Percentiles rank a stretch among this genome's conserved stretches.
These are phyloP conservation scores for Candolleomyces aberdarensis DNA, from an alignment of 768 basidiomycete genomes.

Conservation along the genomic window DNA sequence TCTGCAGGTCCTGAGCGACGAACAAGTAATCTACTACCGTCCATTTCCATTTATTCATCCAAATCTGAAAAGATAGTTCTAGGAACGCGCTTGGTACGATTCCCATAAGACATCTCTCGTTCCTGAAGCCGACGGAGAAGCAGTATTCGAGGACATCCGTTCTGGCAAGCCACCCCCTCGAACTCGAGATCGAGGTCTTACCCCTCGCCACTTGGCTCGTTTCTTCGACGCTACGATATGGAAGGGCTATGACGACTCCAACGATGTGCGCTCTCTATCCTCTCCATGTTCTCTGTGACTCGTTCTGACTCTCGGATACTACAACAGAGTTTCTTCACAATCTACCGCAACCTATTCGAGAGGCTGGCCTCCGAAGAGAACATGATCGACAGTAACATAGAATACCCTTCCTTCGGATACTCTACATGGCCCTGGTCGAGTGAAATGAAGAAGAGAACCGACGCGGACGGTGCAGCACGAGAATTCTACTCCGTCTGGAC, in stretches of 20 bases:
- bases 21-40: conserved; percentile 63
- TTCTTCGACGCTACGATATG: conserved; percentile 80
- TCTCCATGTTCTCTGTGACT: neutral
- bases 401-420: conserved; percentile 83
- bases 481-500: conserved; percentile 85
- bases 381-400: conserved; percentile 34
- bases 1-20: conserved; percentile 82
- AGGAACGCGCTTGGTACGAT: conserved; percentile 99
- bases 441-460: conserved; percentile 37
- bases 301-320: neutral
- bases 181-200: conserved; percentile 69
- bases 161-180: conserved; percentile 58
- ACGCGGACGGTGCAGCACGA: conserved; percentile 46
- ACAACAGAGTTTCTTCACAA: conserved; percentile 78
- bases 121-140: conserved; percentile 80
- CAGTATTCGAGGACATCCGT: conserved; percentile 82
- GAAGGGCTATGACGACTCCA: conserved; percentile 60
- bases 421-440: conserved; percentile 72
- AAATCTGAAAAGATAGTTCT: conserved; percentile 28
- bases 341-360: conserved; percentile 84
- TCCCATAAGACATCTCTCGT: conserved; percentile 78
- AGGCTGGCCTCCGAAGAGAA: conserved; percentile 82
- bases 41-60: neutral
- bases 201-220: conserved; percentile 72
- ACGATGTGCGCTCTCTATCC: conserved; percentile 42